phyloP scores from a whole-genome alignment of 139 green algal genomes.

The Diplosphaera chodatii region DNA sequence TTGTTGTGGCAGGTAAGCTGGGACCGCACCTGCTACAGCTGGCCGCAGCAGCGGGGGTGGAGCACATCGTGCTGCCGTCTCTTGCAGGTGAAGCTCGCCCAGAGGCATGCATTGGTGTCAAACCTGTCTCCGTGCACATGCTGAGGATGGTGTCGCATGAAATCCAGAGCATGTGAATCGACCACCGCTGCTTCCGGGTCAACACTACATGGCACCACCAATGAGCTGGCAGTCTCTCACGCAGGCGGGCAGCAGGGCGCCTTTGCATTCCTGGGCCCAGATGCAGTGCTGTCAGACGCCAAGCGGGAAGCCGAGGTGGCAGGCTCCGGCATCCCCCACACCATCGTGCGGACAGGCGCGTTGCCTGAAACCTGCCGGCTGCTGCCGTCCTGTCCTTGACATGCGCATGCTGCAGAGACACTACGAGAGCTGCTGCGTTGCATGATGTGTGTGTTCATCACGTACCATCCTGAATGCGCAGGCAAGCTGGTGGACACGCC shows the following conservation, averaged over 20 bases:
- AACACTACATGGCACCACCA: no score
- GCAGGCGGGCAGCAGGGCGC: neutral
- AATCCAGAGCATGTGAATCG: no score
- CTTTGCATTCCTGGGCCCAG: neutral
- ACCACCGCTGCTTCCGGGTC: no score
- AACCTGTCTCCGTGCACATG: no score
- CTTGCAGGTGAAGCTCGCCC: conserved; percentile 8
- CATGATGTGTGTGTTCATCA: no score
- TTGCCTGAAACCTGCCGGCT: no score
- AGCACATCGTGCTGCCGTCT: conserved; percentile 30
- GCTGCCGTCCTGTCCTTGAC: no score
- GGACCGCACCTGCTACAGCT: conserved; percentile 9
- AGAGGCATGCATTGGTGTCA: neutral
- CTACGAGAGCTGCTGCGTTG: no score
- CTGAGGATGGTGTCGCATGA: no score
- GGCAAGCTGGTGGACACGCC: neutral
- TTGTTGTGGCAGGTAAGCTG: conserved; percentile 21
- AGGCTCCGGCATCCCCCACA: conserved; percentile 8
- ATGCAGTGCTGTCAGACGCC: neutral
- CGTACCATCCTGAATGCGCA: neutral
- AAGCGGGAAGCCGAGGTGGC: conserved; percentile 4
- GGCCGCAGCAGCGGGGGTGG: conserved; percentile 8
- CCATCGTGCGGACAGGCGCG: neutral
- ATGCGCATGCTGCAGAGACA: no score
- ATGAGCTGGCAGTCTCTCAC: neutral